phyloP scores from a whole-genome alignment of 1,284 basidiomycete genomes.

The Ceratobasidium papillatum region DNA sequence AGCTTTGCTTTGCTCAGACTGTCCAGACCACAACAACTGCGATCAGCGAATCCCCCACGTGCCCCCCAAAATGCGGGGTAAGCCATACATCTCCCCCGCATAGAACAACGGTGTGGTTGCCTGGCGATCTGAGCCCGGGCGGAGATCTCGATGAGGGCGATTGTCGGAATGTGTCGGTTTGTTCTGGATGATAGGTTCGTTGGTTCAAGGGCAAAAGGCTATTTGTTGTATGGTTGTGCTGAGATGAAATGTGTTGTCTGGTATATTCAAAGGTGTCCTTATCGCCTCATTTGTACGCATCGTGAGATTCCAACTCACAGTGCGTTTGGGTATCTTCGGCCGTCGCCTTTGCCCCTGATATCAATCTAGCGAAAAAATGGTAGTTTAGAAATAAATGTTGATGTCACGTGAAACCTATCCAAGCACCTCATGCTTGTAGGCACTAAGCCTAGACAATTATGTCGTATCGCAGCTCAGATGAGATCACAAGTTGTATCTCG shows the following conservation, averaged over 20 bases:
- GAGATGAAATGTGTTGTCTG: neutral
- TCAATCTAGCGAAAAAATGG: neutral
- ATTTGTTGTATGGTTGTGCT: too few species aligned
- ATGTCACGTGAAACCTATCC: neutral
- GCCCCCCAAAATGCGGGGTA: constrained; percentile 7
- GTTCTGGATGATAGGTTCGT: too few species aligned
- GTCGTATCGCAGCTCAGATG: neutral
- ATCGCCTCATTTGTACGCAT: neutral
- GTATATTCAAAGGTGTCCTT: too few species aligned
- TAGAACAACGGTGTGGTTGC: neutral
- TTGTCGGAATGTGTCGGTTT: neutral
- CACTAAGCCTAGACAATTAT: neutral
- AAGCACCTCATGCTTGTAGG: too few species aligned
- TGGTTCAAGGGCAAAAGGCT: neutral
- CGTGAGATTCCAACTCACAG: neutral
- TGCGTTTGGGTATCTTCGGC: neutral
- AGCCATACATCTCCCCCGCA: neutral
- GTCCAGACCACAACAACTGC: neutral
- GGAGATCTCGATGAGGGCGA: constrained; percentile 17
- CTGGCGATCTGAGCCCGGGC: constrained; percentile 13
- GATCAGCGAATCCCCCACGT: constrained; percentile 2
- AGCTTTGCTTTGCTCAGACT: neutral
- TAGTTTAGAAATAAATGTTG: neutral
- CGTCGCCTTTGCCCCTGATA: neutral
- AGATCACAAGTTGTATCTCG: neutral